Evolutionary conservation across 2,329 filamentous ascomycete genomes (phyloP).

Genomic region (Diatrype stigma): DNA sequence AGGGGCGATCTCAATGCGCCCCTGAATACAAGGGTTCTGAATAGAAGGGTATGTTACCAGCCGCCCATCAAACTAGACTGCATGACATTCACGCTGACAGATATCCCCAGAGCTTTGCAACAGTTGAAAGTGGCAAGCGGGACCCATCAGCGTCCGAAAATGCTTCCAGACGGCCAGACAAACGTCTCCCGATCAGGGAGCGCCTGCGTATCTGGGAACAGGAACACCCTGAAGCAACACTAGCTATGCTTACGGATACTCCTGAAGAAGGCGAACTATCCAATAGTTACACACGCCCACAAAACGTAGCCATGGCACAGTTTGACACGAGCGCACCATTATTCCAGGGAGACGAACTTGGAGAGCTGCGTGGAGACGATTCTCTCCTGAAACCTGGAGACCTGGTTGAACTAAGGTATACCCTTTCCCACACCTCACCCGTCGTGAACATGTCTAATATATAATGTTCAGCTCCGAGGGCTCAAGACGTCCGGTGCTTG

Average conservation of each 20-base stretch:
- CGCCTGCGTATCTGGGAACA: conserved; percentile 38
- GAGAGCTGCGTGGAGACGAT: conserved; percentile 30
- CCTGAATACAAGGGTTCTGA: conserved; percentile 20
- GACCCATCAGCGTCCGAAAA: background rate
- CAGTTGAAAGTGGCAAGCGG: conserved; percentile 21
- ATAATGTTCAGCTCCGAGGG: conserved; percentile 23
- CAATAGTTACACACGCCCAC: conserved; percentile 34
- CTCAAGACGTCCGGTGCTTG: conserved; percentile 45
- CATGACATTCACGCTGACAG: conserved; percentile 7
- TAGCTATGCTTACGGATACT: conserved; percentile 24
- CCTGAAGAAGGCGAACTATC: conserved; percentile 21
- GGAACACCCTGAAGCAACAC: conserved; percentile 26
- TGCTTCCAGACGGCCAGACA: conserved; percentile 1
- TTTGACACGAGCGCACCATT: conserved; percentile 27
- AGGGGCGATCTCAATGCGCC: conserved; percentile 4
- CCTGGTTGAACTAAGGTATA: conserved; percentile 46
- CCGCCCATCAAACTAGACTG: background rate
- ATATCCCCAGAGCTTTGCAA: conserved; percentile 19
- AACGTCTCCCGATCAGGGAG: conserved; percentile 31
- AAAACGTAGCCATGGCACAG: conserved; percentile 24
- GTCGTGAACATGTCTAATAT: conserved; percentile 6
- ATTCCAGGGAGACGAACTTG: conserved; percentile 33
- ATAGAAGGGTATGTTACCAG: conserved; percentile 20
- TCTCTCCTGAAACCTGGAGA: conserved; percentile 39
- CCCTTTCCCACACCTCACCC: background rate